These are phyloP conservation scores for Climacium dendroides DNA, from an alignment of 225 moss, liverwort and hornwort genomes.

Conservation along the genomic window DNA sequence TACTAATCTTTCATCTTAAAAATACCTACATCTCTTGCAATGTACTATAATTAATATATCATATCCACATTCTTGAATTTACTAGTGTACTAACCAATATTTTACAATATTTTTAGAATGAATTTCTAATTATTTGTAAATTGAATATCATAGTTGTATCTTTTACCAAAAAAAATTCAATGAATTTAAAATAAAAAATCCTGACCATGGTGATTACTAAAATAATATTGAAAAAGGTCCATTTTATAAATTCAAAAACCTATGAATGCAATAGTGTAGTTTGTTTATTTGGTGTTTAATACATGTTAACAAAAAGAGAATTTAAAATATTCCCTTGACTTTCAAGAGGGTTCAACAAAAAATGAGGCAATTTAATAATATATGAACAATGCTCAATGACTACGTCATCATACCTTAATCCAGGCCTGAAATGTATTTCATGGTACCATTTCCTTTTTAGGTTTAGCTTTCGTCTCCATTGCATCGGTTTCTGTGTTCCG, in stretches of 20 bases:
- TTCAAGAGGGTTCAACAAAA: not conserved
- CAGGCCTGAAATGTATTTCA: not conserved
- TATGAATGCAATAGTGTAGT: not conserved
- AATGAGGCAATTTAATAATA: not conserved
- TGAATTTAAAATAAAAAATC: not conserved
- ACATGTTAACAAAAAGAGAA: not conserved
- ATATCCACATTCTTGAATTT: not conserved
- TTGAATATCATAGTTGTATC: not conserved
- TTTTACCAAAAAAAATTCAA: not conserved
- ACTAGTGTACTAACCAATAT: not conserved
- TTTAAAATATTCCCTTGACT: not conserved
- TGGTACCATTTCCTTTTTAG: not conserved
- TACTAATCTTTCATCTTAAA: too few species aligned
- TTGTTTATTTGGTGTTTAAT: not conserved
- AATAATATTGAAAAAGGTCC: not conserved
- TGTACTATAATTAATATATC: too few species aligned
- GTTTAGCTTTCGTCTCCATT: not conserved
- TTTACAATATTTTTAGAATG: not conserved
- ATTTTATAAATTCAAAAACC: not conserved
- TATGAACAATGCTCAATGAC: not conserved
- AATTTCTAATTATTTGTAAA: not conserved
- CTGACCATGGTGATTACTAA: accelerated
- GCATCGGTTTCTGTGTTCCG: not conserved
- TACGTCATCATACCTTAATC: not conserved
- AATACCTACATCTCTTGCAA: too few species aligned